These are phyloP conservation scores for Mitragyna speciosa DNA, from an alignment of 257 asterid species.

Conservation along the genomic window DNA sequence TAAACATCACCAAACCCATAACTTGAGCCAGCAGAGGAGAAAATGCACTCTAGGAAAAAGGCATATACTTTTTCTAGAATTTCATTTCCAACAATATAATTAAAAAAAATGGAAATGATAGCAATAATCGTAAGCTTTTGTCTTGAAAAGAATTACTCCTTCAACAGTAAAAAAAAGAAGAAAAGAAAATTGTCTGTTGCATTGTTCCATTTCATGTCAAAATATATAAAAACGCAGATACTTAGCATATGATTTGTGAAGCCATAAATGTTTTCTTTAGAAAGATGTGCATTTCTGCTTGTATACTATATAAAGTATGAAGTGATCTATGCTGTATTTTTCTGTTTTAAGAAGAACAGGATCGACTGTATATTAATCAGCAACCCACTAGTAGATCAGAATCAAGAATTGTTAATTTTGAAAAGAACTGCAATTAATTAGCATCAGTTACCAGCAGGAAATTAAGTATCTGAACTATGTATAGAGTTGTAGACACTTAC, in stretches of 20 bases:
- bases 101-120: neutral
- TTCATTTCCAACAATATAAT: neutral
- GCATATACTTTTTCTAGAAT: too few species aligned
- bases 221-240: neutral
- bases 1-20: too few species aligned
- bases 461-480: neutral
- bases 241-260: neutral
- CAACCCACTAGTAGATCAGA: neutral
- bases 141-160: neutral
- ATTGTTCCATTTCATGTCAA: neutral
- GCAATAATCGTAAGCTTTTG: neutral
- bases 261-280: neutral
- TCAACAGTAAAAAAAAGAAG: too few species aligned
- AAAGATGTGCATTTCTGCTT: neutral
- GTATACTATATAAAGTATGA: neutral
- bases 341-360: neutral
- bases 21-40: too few species aligned
- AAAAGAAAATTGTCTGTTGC: neutral
- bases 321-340: neutral
- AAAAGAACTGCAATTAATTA: neutral
- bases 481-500: conserved; percentile 30
- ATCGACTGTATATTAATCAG: neutral
- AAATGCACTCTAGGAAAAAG: too few species aligned
- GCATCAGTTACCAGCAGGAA: neutral
- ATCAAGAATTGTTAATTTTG: neutral